phyloP scores from a whole-genome alignment of 345 rosid species.

The Melastoma malabathricum region DNA sequence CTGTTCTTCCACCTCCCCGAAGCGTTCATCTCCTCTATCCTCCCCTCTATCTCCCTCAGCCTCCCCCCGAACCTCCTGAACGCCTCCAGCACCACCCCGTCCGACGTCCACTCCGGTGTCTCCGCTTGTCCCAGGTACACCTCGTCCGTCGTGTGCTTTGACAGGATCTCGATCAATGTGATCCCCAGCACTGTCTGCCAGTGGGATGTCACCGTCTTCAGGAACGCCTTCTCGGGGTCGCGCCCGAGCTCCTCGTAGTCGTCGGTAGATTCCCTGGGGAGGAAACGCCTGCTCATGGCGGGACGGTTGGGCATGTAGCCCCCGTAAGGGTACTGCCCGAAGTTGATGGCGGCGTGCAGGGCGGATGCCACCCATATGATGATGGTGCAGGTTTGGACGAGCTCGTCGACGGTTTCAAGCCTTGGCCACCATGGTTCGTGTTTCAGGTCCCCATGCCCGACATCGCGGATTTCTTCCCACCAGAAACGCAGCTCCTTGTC shows the following conservation, averaged over 20 bases:
- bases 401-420: slow-evolving; percentile 36
- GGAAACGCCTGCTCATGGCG: slow-evolving; percentile 36
- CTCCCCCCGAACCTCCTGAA: slow-evolving; percentile 36
- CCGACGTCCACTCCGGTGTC: slow-evolving; percentile 39
- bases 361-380: slow-evolving; percentile 67
- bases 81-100: slow-evolving; percentile 21
- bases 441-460: slow-evolving; percentile 66
- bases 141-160: slow-evolving; percentile 47
- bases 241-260: slow-evolving; percentile 37
- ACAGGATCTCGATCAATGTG: slow-evolving; percentile 40
- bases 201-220: slow-evolving; percentile 38
- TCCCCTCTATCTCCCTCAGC: slow-evolving; percentile 31
- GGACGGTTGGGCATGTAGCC: slow-evolving; percentile 62
- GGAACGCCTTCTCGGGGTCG: slow-evolving; percentile 34
- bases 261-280: slow-evolving; percentile 40
- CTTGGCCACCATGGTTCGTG: slow-evolving; percentile 64
- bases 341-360: slow-evolving; percentile 61
- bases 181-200: slow-evolving; percentile 31
- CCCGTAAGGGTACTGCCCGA: slow-evolving; percentile 56
- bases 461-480: slow-evolving; percentile 62
- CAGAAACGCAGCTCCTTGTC: slow-evolving; percentile 55
- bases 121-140: slow-evolving; percentile 52
- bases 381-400: slow-evolving; percentile 43
- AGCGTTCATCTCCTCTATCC: slow-evolving; percentile 23
- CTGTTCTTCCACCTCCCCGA: slow-evolving; percentile 32